Conservation (phyloP, 2,329 filamentous ascomycete species). For the Bipolaris oryzae region DNA sequence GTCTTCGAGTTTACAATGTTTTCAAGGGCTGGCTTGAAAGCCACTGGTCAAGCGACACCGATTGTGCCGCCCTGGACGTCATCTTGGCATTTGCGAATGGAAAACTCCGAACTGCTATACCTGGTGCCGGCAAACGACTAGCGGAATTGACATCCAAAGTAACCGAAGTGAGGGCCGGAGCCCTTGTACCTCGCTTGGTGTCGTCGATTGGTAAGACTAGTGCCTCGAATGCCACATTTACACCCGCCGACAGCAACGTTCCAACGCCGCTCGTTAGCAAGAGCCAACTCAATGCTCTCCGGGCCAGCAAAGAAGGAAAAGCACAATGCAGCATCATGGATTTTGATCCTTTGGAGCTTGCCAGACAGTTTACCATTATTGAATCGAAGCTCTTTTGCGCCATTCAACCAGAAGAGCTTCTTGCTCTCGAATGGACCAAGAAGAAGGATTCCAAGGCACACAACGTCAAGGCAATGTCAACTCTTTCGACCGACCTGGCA, state of each 20-base stretch:
- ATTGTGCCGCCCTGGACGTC: constrained; percentile 74
- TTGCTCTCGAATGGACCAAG: constrained; percentile 94
- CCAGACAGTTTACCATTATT: constrained; percentile 89
- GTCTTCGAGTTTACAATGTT: constrained; percentile 90
- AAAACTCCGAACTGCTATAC: constrained; percentile 70
- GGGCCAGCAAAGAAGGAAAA: constrained; percentile 76
- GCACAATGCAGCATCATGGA: constrained; percentile 77
- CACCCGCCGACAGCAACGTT: constrained; percentile 72
- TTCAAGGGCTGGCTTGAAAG: constrained; percentile 98
- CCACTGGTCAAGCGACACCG: constrained; percentile 86
- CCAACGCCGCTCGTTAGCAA: constrained; percentile 74
- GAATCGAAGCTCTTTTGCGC: constrained; percentile 90
- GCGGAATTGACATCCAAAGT: constrained; percentile 81
- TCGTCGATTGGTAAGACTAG: constrained; percentile 89
- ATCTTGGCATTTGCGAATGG: constrained; percentile 82
- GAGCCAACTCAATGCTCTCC: constrained; percentile 74
- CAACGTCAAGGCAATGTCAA: constrained; percentile 93
- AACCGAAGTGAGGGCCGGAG: constrained; percentile 67
- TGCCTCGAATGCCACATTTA: constrained; percentile 72
- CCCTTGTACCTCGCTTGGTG: constrained; percentile 79
- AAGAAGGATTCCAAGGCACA: constrained; percentile 77
- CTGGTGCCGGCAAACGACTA: constrained; percentile 79
- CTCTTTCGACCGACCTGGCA: constrained; percentile 87
- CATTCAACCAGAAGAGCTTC: constrained; percentile 88
- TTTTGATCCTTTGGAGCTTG: constrained; percentile 88